phyloP scores from a whole-genome alignment of 257 asterid genomes.

The Henckelia pumila region DNA sequence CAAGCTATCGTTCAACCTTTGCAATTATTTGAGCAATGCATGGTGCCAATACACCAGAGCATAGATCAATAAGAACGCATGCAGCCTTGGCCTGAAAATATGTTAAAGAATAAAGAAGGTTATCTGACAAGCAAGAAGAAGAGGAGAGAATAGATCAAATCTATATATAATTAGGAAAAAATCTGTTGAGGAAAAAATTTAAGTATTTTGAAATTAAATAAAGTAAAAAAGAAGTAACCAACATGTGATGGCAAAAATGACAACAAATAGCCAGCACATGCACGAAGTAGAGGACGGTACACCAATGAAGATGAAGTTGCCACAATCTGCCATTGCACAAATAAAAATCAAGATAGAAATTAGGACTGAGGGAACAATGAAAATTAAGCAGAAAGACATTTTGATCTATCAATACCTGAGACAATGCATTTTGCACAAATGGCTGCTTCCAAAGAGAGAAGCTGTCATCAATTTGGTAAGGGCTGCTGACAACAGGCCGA shows the following conservation, averaged over 20 bases:
- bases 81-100: slow-evolving; percentile 84
- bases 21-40: slow-evolving; percentile 95
- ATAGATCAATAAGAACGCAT: slow-evolving; percentile 86
- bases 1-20: slow-evolving; percentile 50
- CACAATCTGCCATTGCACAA: slow-evolving; percentile 65
- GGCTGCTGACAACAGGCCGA: slow-evolving; percentile 70
- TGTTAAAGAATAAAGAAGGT: slow-evolving; percentile 24
- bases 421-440: slow-evolving; percentile 70
- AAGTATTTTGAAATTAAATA: slow-evolving; percentile 22
- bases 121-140: slow-evolving; percentile 13
- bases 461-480: slow-evolving; percentile 72
- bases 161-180: slow-evolving; percentile 14
- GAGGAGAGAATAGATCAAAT: slow-evolving; percentile 18
- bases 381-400: slow-evolving; percentile 18
- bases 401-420: slow-evolving; percentile 54
- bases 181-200: slow-evolving; percentile 23
- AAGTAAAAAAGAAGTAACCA: slow-evolving; percentile 45
- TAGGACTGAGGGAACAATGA: slow-evolving; percentile 6
- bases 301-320: slow-evolving; percentile 70
- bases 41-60: slow-evolving; percentile 87
- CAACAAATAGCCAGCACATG: slow-evolving; percentile 90
- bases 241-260: slow-evolving; percentile 93
- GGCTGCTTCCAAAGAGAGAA: slow-evolving; percentile 91
- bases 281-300: slow-evolving; percentile 81
- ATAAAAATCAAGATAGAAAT: slow-evolving; percentile 27